Percentiles rank a stretch among this genome's conserved stretches.
Conservation (phyloP, 495 filamentous ascomycete genomes). For the Tuber magnatum region DNA sequence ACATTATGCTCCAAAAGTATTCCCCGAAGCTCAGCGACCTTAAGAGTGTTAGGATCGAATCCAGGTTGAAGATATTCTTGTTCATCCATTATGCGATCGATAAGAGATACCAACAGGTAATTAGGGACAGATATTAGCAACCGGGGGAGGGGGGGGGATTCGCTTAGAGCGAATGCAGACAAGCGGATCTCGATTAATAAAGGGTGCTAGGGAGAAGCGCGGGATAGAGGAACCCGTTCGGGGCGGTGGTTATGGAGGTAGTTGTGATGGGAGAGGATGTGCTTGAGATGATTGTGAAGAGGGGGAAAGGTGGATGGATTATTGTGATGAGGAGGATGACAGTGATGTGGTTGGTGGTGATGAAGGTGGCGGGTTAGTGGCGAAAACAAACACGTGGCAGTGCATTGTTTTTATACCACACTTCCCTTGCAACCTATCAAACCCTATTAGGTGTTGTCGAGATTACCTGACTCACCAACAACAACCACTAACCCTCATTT, state of each 20-base stretch:
- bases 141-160: not conserved
- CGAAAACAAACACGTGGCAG: conserved; percentile 27
- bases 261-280: not conserved
- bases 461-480: not conserved
- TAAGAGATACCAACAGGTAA: conserved; percentile 5
- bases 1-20: conserved; percentile 84
- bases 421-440: not conserved
- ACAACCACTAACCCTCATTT: not conserved
- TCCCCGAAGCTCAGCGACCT: conserved; percentile 74
- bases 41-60: conserved; percentile 77
- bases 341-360: conserved; percentile 26
- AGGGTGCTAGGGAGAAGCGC: not conserved
- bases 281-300: conserved; percentile 4
- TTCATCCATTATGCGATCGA: conserved; percentile 47
- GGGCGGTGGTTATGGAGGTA: not conserved
- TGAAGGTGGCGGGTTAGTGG: conserved; percentile 28
- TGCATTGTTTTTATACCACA: conserved; percentile 13
- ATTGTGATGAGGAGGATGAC: conserved; percentile 11
- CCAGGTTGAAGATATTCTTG: conserved; percentile 72
- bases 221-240: not conserved
- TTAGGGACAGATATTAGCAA: not conserved
- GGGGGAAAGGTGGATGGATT: conserved; percentile 10
- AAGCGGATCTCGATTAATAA: conserved; percentile 3
- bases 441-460: not conserved
- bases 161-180: not conserved